Evolutionary conservation across 305 asterid species (phyloP).

Genomic region (Fraxinus latifolia): DNA sequence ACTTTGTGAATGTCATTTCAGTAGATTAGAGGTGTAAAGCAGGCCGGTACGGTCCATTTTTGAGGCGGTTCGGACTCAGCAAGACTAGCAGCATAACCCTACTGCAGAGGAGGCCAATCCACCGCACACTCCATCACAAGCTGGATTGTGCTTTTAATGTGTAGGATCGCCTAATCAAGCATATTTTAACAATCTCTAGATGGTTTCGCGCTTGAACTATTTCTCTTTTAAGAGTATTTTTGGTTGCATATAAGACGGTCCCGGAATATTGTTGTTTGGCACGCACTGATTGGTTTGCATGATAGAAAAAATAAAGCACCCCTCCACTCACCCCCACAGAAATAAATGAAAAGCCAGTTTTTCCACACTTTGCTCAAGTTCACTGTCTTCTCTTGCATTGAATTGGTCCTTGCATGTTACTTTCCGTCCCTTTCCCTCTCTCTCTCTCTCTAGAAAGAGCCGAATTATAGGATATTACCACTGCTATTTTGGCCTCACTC

Average conservation of each 20-base stretch:
- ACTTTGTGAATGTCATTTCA: background rate
- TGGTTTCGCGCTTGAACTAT: background rate
- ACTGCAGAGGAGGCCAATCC: background rate
- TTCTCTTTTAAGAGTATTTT: background rate
- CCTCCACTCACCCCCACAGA: background rate
- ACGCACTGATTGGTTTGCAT: background rate
- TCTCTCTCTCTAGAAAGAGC: background rate
- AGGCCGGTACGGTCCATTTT: background rate
- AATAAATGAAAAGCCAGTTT: background rate
- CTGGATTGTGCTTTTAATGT: background rate
- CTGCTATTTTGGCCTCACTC: background rate
- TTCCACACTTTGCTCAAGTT: background rate
- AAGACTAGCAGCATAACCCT: background rate
- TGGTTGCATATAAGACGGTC: background rate
- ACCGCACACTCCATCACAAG: background rate
- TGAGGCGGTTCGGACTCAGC: background rate
- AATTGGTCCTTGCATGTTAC: background rate
- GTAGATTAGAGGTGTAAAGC: background rate
- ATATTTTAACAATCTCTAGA: background rate
- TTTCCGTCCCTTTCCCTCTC: background rate
- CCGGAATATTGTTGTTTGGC: background rate
- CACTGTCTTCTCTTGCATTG: background rate
- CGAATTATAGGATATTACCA: background rate
- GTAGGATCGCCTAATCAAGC: background rate
- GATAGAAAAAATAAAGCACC: background rate